These are phyloP conservation scores for Candida dendrica DNA, from an alignment of 805 yeast species.

Conservation along the genomic window DNA sequence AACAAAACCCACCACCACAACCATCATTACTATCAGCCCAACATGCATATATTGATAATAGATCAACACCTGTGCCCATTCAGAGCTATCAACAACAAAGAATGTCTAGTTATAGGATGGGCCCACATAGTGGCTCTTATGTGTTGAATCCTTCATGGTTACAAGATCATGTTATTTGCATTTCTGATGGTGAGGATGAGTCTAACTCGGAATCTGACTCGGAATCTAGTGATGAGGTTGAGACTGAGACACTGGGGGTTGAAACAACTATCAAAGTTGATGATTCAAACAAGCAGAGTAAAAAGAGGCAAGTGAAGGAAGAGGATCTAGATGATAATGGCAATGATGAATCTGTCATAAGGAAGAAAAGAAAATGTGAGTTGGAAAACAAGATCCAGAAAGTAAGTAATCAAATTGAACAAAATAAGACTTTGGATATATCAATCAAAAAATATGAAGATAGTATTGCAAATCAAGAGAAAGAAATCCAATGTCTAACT, in stretches of 20 bases:
- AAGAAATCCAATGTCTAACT: background rate
- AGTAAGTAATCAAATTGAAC: background rate
- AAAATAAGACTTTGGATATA: background rate
- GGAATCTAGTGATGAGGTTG: no score
- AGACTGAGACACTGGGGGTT: background rate
- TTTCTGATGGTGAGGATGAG: constrained; percentile 3
- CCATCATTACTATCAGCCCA: background rate
- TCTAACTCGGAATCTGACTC: no score
- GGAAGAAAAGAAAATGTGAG: background rate
- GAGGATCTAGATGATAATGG: background rate
- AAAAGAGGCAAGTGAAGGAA: background rate
- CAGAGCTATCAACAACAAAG: background rate
- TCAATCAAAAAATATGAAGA: background rate
- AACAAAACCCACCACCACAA: background rate
- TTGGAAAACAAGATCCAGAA: no score
- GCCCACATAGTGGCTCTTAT: background rate
- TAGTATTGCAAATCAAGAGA: background rate
- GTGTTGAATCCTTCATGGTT: constrained; percentile 1
- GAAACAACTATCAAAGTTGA: background rate
- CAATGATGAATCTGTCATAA: background rate
- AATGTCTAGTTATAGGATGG: background rate
- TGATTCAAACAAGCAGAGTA: background rate
- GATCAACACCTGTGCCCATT: background rate
- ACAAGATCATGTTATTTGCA: constrained; percentile 1
- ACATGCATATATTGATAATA: background rate